A percentile compares a stretch with the other conserved stretches of the same genome.
Evolutionary conservation across 2,329 filamentous ascomycete species (phyloP).

Genomic region (Ascochyta clinopodiicola): DNA sequence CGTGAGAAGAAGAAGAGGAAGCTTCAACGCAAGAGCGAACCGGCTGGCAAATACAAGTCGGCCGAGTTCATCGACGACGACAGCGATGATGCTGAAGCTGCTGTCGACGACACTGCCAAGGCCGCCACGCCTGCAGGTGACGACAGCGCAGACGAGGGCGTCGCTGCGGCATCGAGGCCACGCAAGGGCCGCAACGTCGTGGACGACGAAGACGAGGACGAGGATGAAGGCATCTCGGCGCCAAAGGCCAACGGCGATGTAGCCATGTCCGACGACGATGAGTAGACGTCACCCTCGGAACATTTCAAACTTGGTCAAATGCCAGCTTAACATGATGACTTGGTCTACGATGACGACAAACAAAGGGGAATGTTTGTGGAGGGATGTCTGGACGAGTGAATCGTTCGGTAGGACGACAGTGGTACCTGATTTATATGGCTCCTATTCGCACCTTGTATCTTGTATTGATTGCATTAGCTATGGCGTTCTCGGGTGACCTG

Average conservation of each 20-base stretch:
- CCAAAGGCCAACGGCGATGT: slow-evolving; percentile 32
- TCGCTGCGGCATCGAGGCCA: slow-evolving; percentile 29
- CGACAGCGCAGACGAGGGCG: slow-evolving; percentile 36
- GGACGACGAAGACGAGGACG: slow-evolving; percentile 46
- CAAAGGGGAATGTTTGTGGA: background rate
- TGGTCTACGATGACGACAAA: background rate
- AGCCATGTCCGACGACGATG: slow-evolving; percentile 42
- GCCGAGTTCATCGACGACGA: slow-evolving; percentile 78
- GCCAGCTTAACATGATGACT: background rate
- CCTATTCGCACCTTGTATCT: slow-evolving; percentile 1
- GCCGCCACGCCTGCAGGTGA: slow-evolving; percentile 6
- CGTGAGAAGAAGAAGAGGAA: slow-evolving; percentile 68
- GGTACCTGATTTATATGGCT: background rate
- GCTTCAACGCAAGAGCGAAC: slow-evolving; percentile 60
- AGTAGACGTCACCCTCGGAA: slow-evolving; percentile 7
- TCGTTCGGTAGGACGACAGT: background rate
- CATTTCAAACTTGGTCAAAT: background rate
- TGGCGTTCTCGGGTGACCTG: slow-evolving; percentile 10
- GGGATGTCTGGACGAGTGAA: background rate
- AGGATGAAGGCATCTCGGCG: slow-evolving; percentile 31
- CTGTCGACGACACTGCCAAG: slow-evolving; percentile 27
- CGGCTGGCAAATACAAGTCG: slow-evolving; percentile 77
- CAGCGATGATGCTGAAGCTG: slow-evolving; percentile 35
- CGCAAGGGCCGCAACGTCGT: slow-evolving; percentile 42
- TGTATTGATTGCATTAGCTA: slow-evolving; percentile 21